Evolutionary conservation across 2,329 filamentous ascomycete species (phyloP).

Genomic region (Cercospora citrullina): DNA sequence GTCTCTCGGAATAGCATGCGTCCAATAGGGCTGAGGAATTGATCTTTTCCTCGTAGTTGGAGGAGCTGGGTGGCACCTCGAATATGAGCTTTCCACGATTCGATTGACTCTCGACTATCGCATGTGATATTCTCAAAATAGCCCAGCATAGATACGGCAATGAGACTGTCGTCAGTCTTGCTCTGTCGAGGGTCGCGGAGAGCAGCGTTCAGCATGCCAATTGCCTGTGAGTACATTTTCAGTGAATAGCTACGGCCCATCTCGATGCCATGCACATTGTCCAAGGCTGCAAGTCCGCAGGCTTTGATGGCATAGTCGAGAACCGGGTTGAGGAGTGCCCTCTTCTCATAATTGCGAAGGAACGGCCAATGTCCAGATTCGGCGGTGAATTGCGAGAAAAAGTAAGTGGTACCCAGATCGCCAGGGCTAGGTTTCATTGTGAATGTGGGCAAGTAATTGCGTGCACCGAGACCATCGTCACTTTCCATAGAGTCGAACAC

Average conservation of each 20-base stretch:
- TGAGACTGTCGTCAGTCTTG: slow-evolving; percentile 37
- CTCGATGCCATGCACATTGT: slow-evolving; percentile 31
- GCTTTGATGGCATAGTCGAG: slow-evolving; percentile 35
- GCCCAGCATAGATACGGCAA: slow-evolving; percentile 41
- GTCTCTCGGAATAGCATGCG: slow-evolving; percentile 36
- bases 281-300: slow-evolving; percentile 36
- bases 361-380: slow-evolving; percentile 34
- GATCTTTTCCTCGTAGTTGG: slow-evolving; percentile 35
- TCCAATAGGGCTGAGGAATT: slow-evolving; percentile 33
- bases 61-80: slow-evolving; percentile 40
- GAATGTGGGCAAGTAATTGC: slow-evolving; percentile 8
- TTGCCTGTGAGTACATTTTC: slow-evolving; percentile 34
- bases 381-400: slow-evolving; percentile 36
- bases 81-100: slow-evolving; percentile 44
- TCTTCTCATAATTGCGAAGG: slow-evolving; percentile 23
- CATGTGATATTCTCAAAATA: slow-evolving; percentile 42
- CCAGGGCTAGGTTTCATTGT: slow-evolving; percentile 26
- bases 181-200: slow-evolving; percentile 36
- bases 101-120: slow-evolving; percentile 34
- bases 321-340: slow-evolving; percentile 28
- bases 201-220: slow-evolving; percentile 38
- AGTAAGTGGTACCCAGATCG: slow-evolving; percentile 35
- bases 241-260: slow-evolving; percentile 31
- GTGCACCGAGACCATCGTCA: not conserved
- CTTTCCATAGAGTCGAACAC: not conserved